These are phyloP conservation scores for Penicillium sp. DNA, from an alignment of 2,329 filamentous ascomycete species.

Conservation along the genomic window DNA sequence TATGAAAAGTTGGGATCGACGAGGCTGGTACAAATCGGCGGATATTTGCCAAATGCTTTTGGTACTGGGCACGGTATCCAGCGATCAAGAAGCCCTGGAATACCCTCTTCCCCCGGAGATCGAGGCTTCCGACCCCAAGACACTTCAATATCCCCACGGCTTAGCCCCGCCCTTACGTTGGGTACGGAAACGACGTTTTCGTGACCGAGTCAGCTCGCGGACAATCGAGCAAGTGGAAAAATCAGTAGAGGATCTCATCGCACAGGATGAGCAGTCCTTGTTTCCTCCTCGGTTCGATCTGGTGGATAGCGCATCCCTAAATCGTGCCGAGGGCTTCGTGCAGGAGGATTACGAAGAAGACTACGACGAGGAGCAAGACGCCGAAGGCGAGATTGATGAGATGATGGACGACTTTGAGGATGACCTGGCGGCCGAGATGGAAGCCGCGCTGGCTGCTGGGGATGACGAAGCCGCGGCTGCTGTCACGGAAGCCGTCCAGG, in stretches of 20 bases:
- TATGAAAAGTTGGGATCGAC: conserved; percentile 90
- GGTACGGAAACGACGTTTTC: conserved; percentile 73
- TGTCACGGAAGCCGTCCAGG: conserved; percentile 21
- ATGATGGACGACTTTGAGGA: conserved; percentile 38
- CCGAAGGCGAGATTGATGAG: conserved; percentile 44
- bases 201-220: conserved; percentile 73
- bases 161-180: conserved; percentile 84
- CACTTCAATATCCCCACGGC: conserved; percentile 74
- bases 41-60: conserved; percentile 87
- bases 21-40: conserved; percentile 79
- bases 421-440: conserved; percentile 40
- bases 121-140: conserved; percentile 49
- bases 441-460: conserved; percentile 37
- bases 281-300: conserved; percentile 58
- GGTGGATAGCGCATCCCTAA: conserved; percentile 49
- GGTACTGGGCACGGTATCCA: conserved; percentile 63
- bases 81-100: conserved; percentile 60
- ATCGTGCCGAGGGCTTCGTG: conserved; percentile 37
- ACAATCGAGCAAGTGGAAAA: conserved; percentile 81
- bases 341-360: conserved; percentile 47
- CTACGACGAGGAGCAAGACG: conserved; percentile 45
- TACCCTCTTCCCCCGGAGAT: conserved; percentile 66
- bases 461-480: conserved; percentile 28
- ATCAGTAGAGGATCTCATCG: conserved; percentile 67
- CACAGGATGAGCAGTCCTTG: conserved; percentile 58